Base-by-base conservation (phyloP, 768 basidiomycete species). In the Leucosporidium scottii region DNA sequence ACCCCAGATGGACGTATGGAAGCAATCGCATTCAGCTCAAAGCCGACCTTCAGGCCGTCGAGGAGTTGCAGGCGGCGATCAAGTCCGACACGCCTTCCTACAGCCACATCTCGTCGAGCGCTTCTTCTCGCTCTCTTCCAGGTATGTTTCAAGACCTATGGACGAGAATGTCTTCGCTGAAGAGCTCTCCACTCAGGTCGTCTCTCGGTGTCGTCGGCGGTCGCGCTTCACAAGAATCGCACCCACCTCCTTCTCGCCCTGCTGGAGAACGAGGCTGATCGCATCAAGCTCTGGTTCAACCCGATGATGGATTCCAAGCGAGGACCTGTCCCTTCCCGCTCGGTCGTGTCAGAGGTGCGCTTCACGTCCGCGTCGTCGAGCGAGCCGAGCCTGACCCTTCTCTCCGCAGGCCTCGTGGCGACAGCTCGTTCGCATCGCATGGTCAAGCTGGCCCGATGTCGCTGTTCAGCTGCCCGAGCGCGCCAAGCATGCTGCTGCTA, bases 1-100 rank as follows among this genome's bases (percentile, higher is more conserved):
- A 17, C 1, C 1, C 1, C 74, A 97, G 93, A 74, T 98, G 94
- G 93, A 88, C 93, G 6, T 96, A 87, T 76, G 96, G 94, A n/a
- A 89, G 90, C 30, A 91, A 91, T 78, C 86, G 91, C 3, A 85
- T 91, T 8, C 93, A 97, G 79, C 81, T 97, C 25, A 86, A 89
- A 70, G 86, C 89, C 1, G 94, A 98, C 76, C 84, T 93, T 74
- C 91, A 88, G 77, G 82, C 94, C 1, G 79, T 98, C 10, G 85
- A 86, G 23, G 92, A 97, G 74, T 90, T 99, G 75, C 76, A 90
- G 31, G 84, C 84, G 0, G 86, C 87, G 72, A 79, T 97, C 36
- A 86, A 89, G 74, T 82, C 83, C 0, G 94, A 97, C 77, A 79
- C 82, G 0, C 82, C 89, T 50, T 83, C 87, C 61, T 85, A 85